A percentile compares a stretch with the other conserved stretches of the same genome.
These are phyloP conservation scores for Aspergillus biplanus DNA, from an alignment of 495 filamentous ascomycete genomes.

Conservation along the genomic window DNA sequence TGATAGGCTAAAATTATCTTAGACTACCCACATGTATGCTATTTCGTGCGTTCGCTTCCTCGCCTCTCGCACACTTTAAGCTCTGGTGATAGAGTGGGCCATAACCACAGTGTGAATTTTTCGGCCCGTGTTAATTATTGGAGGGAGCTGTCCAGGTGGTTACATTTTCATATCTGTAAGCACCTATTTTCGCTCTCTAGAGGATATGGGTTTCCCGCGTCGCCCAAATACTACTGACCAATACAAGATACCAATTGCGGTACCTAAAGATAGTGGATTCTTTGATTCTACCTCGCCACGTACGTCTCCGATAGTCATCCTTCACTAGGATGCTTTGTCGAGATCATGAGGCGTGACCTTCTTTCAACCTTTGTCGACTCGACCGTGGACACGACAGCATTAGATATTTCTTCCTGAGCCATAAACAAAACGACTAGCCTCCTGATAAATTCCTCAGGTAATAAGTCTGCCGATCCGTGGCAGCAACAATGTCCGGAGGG, in stretches of 20 bases:
- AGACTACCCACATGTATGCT: background rate
- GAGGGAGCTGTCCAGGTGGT: background rate
- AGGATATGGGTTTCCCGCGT: background rate
- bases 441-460: constrained; percentile 2
- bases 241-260: background rate
- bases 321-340: background rate
- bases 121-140: background rate
- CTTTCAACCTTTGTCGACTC: background rate
- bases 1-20: background rate
- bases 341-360: background rate
- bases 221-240: background rate
- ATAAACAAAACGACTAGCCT: background rate
- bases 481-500: constrained; percentile 1
- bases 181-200: background rate
- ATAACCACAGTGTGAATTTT: no score
- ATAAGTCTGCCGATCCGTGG: constrained; percentile 6
- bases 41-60: background rate
- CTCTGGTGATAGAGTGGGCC: no score
- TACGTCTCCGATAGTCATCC: background rate
- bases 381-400: constrained; percentile 4
- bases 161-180: background rate
- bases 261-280: background rate
- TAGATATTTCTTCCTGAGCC: background rate
- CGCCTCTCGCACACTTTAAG: no score
- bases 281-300: background rate